A percentile compares a stretch with the other conserved stretches of the same genome.
Conservation (phyloP, 805 yeast species). For the Kuraishia hungarica region DNA sequence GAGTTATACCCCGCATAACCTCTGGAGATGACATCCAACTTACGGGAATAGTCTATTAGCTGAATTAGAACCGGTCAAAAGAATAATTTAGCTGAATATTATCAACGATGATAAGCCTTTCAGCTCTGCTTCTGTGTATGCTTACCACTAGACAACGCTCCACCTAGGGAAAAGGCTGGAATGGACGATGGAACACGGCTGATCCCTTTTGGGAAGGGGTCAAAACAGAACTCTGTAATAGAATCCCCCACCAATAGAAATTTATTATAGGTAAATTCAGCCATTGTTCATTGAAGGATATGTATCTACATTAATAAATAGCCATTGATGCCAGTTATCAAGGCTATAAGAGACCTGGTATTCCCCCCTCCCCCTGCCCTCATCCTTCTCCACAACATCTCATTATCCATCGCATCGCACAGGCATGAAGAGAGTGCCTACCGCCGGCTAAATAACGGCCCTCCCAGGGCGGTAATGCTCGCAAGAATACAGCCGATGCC, state of each 20-base stretch:
- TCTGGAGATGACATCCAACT: conserved; percentile 58
- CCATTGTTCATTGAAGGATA: conserved; percentile 5
- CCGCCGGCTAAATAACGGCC: too few species aligned
- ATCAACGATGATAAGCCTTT: neutral
- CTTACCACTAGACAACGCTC: conserved; percentile 17
- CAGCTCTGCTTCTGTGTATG: neutral
- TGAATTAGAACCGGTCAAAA: neutral
- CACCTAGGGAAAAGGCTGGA: conserved; percentile 21
- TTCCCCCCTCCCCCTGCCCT: too few species aligned
- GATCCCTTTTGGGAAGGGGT: conserved; percentile 6
- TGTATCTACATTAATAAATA: too few species aligned
- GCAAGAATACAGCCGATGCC: too few species aligned
- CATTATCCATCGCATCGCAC: too few species aligned
- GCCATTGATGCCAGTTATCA: too few species aligned
- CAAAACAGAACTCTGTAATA: conserved; percentile 23
- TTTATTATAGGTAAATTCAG: conserved; percentile 10
- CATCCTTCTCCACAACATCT: too few species aligned
- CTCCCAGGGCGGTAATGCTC: too few species aligned
- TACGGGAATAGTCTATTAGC: conserved; percentile 36
- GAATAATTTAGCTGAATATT: too few species aligned
- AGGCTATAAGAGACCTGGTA: too few species aligned
- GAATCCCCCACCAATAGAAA: conserved; percentile 25
- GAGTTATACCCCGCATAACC: conserved; percentile 77
- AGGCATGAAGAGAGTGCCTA: too few species aligned
- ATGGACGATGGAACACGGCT: conserved; percentile 9